phyloP scores from a whole-genome alignment of 148 eudicot species.

The Chenopodium quinoa region DNA sequence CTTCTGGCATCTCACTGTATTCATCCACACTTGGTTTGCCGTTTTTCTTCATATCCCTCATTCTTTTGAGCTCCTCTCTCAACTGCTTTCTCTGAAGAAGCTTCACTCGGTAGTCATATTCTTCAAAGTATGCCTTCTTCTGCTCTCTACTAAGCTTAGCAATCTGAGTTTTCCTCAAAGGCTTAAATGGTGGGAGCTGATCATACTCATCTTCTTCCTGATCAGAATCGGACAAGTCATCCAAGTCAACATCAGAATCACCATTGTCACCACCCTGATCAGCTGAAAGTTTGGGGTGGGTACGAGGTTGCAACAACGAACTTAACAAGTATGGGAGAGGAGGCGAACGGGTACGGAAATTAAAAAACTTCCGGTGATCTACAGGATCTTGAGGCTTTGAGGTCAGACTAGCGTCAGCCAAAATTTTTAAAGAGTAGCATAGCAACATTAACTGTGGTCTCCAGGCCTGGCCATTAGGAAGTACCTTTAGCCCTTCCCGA shows the following conservation, averaged over 20 bases:
- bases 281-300: slow-evolving; percentile 83
- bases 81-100: slow-evolving; percentile 94
- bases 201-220: slow-evolving; percentile 89
- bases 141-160: slow-evolving; percentile 75
- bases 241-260: slow-evolving; percentile 86
- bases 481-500: slow-evolving; percentile 88
- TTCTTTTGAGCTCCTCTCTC: slow-evolving; percentile 84
- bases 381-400: slow-evolving; percentile 73
- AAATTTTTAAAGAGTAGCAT: slow-evolving; percentile 83
- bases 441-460: slow-evolving; percentile 76
- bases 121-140: slow-evolving; percentile 85
- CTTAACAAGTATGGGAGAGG: slow-evolving; percentile 88
- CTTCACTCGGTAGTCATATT: slow-evolving; percentile 88
- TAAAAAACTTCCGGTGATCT: slow-evolving; percentile 82
- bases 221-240: slow-evolving; percentile 76
- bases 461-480: slow-evolving; percentile 97
- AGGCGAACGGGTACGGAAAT: slow-evolving; percentile 70
- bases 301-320: slow-evolving; percentile 80
- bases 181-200: slow-evolving; percentile 95
- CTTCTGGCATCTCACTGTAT: slow-evolving; percentile 49
- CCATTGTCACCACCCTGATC: slow-evolving; percentile 76
- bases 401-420: slow-evolving; percentile 64
- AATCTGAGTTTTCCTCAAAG: slow-evolving; percentile 73
- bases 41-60: slow-evolving; percentile 67
- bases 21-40: slow-evolving; percentile 43